Base-by-base conservation (phyloP, 345 rosid species). In the Acer saccharum region DNA sequence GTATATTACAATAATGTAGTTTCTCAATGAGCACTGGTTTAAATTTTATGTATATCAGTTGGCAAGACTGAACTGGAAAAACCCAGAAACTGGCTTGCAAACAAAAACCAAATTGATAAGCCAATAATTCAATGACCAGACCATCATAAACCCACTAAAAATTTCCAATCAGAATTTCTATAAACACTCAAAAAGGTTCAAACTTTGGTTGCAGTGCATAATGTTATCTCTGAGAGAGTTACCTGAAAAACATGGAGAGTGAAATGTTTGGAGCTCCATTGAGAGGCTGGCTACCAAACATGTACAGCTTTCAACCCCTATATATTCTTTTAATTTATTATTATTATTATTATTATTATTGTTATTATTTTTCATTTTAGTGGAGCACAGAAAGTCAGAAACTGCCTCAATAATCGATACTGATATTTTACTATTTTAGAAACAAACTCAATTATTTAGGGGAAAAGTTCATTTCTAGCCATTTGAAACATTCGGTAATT, bases 211-310 rank as follows among this genome's bases (percentile, higher is more conserved):
- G 43, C 44, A 54, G 60, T 29, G 60, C 2, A 68, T 0, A 46
- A 46, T 46, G 50, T 46, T 46, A 46, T 35, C 73, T 61, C 18
- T 67, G 8, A 43, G 68, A 65, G 58, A 27, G 44, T 39, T 69
- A 84, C 87, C 85, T 4, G 80, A 63, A 7, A 48, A 72, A 39
- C 68, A 71, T 8, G 61, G 48, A 54, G 58, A 68, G 61, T 68
- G 65, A 63, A 77, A 75, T n/a, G 76, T 77, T 67, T 81, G 85
- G 67, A 82, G 78, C 83, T 82, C 87, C 87, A 82, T 82, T 68
- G 14, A 67, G 68, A 6, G 66, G 68, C 46, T 66, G 16, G 8
- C 17, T 50, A 35, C 0, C 46, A 10, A 27, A 50, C 0, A 50
- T 11, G 54, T 3, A 50, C 0, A 32, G 35, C 35, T 32, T 32